Evolutionary conservation across 2,329 filamentous ascomycete genomes (phyloP), one percentile per base, ranked within the genome.

Genomic region (Cladophialophora psammophila): DNA sequence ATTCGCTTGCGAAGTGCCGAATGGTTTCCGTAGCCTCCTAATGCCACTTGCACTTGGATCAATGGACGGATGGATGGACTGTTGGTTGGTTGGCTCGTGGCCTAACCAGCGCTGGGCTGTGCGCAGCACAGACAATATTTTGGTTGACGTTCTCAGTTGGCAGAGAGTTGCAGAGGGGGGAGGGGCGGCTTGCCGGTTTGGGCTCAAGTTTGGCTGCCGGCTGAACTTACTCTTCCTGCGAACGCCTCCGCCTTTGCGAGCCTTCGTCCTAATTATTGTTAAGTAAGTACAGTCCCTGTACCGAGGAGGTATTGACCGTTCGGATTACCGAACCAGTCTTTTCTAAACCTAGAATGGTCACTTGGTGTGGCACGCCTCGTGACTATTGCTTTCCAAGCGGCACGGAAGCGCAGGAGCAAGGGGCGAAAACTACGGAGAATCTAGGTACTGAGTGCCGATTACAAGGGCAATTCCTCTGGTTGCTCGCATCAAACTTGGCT

Each of bases 1-100:
- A 35, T 58, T 38, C 12, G 38, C 20, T 48, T 60, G 15, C 57
- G 15, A 42, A 36, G 32, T 42, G 57, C 38, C 31, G 20, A 50
- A 13, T 36, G 31, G 18, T 13, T n/a, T 34, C 31, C 31, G 53
- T 35, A 31, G 26, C 52, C 52, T 53, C 10, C 9, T 15, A 20
- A 45, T n/a, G 15, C 42, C 34, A 20, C 31, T 53, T n/a, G 35
- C 34, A 26, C 6, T 31, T 53, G 36, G 57, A 50, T 20, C 31
- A 20, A 50, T 42, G 40, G 40, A 15, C 26, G 45, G 45, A 50
- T 12, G 45, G 45, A 50, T 12, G 8, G 42, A 50, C 26, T 45
- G n/a, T 7, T 8, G 42, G 42, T 20, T 48, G 42, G 42, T 48
- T 48, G 42, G 42, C 18, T 18, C 8, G 42, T 20, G 6, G 45